These are phyloP conservation scores for Colletotrichum theobromicola DNA, from an alignment of 2,329 filamentous ascomycete genomes.

Conservation along the genomic window DNA sequence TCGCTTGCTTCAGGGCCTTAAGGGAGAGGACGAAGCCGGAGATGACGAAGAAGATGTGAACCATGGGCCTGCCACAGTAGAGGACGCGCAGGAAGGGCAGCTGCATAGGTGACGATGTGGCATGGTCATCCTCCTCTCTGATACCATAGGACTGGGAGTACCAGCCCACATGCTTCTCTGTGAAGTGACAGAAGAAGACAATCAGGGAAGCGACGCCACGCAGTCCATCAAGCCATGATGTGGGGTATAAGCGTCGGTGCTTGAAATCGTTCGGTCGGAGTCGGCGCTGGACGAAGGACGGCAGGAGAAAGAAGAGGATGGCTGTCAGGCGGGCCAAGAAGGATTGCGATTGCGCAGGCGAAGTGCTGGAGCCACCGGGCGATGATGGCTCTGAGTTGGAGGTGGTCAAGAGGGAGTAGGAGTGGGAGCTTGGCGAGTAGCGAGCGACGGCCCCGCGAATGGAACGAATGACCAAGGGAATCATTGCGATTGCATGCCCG, in stretches of 20 bases:
- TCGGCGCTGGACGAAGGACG: constrained; percentile 34
- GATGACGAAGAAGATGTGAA: constrained; percentile 58
- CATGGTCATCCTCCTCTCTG: constrained; percentile 30
- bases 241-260: constrained; percentile 37
- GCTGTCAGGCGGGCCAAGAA: constrained; percentile 9
- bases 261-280: constrained; percentile 28
- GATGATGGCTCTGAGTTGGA: constrained; percentile 4
- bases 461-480: constrained; percentile 20
- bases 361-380: not conserved
- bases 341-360: not conserved
- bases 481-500: constrained; percentile 18
- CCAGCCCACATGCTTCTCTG: constrained; percentile 42
- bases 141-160: constrained; percentile 39
- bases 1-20: constrained; percentile 47
- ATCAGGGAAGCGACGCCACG: constrained; percentile 54
- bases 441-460: constrained; percentile 20
- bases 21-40: constrained; percentile 53
- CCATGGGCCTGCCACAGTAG: constrained; percentile 51
- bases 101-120: constrained; percentile 41
- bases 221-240: constrained; percentile 54
- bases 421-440: constrained; percentile 5
- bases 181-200: constrained; percentile 54
- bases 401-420: constrained; percentile 7
- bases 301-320: constrained; percentile 30
- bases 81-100: constrained; percentile 49